Conservation (phyloP, 257 asterid species). For the Verbascum thapsus region DNA sequence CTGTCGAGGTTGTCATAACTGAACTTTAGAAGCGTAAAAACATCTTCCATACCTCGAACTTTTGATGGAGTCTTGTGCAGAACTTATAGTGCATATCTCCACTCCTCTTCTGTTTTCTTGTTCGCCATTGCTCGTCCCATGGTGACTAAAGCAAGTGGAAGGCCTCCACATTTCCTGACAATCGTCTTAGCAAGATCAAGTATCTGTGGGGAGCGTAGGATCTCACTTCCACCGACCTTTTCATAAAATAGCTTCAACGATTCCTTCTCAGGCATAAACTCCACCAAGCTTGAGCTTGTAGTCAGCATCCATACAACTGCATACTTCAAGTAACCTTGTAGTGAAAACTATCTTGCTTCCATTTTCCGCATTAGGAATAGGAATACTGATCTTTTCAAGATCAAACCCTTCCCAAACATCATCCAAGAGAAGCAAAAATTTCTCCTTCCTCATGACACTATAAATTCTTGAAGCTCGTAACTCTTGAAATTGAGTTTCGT, state of each 20-base stretch:
- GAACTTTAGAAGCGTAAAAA: slow-evolving; percentile 46
- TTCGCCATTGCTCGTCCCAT: slow-evolving; percentile 56
- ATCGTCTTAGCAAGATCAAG: slow-evolving; percentile 36
- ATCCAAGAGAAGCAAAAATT: slow-evolving; percentile 44
- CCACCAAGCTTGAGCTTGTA: slow-evolving; percentile 48
- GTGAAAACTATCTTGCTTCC: slow-evolving; percentile 51
- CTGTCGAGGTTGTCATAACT: slow-evolving; percentile 44
- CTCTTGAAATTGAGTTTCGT: slow-evolving; percentile 44
- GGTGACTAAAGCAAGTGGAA: slow-evolving; percentile 54
- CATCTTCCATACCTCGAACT: slow-evolving; percentile 56
- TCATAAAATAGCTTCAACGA: slow-evolving; percentile 48
- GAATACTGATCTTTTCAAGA: slow-evolving; percentile 49
- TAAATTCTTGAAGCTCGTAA: slow-evolving; percentile 41
- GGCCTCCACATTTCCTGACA: slow-evolving; percentile 54
- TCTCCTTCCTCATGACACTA: slow-evolving; percentile 46
- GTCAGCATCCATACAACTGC: slow-evolving; percentile 51
- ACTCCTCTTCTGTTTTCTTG: slow-evolving; percentile 42
- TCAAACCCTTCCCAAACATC: slow-evolving; percentile 58
- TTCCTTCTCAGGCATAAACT: slow-evolving; percentile 39
- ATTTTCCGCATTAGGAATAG: slow-evolving; percentile 37
- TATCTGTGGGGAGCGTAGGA: slow-evolving; percentile 28
- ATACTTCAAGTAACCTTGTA: slow-evolving; percentile 43
- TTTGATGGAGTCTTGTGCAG: slow-evolving; percentile 48
- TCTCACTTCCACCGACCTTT: slow-evolving; percentile 39
- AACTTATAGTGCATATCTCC: slow-evolving; percentile 44